Evolutionary conservation across 2,329 filamentous ascomycete species (phyloP), one percentile per base, ranked within the genome.

Genomic region (Exserohilum rostratum): DNA sequence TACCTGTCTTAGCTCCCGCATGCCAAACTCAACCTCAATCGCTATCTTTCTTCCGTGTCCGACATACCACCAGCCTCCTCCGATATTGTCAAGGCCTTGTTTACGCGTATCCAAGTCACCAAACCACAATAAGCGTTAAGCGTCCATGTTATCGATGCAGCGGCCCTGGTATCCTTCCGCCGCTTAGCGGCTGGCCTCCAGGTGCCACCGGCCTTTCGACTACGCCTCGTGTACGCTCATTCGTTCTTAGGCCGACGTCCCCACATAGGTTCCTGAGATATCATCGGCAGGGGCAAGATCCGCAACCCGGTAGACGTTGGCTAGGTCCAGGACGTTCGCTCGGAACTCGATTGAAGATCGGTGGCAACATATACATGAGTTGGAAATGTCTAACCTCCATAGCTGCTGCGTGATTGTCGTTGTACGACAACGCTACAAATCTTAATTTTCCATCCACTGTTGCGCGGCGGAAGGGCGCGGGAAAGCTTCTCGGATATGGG

Each of bases 1-100:
- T 13, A 18, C 44, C 27, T 12, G 39, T 39, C 46, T 54, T 56
- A 53, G 53, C 53, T 56, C 45, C 53, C 53, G 53, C 49, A 42
- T 38, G 30, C 31, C 33, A 37, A 38, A 33, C 25, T 43, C 42
- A 29, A 50, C 40, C 34, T 50, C 51, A 45, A 17, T 49, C 46
- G 33, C 15, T 15, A 27, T 34, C 20, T 20, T 13, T 18, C 46
- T 27, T 27, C 9, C 27, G 38, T 37, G 45, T 53, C 20, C 22
- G n/a, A 20, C 50, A 37, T 43, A 38, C 33, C 20, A 33, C 27
- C 39, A 44, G n/a, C 39, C 13, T 48, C 44, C 20, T 48, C 20
- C 13, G 18, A 10, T 9, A 46, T 12, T 18, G 13, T 18, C 5
- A 4, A 13, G 29, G 34, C 27, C 42, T 4, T 11, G 25, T 29